Conservation (phyloP, 2,329 filamentous ascomycete species). For the Fonsecaea multimorphosa region DNA sequence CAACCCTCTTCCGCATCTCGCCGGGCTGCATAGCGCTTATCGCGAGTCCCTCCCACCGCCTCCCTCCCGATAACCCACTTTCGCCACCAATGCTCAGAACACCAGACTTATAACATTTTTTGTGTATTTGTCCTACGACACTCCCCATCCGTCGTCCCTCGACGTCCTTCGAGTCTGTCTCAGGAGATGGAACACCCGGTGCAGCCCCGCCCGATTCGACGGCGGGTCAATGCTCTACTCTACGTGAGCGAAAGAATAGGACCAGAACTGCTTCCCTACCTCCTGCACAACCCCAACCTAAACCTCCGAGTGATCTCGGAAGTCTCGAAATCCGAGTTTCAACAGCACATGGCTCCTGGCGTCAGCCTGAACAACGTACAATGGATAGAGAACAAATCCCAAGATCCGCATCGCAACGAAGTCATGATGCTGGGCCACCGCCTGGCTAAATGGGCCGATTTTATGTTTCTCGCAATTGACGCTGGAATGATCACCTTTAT, state of each 20-base stretch:
- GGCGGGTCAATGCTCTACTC: constrained; percentile 37
- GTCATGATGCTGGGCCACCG: constrained; percentile 50
- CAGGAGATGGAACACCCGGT: constrained; percentile 20
- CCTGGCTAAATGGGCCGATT: constrained; percentile 84
- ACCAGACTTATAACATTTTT: neutral
- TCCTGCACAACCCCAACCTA: constrained; percentile 37
- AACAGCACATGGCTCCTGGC: constrained; percentile 30
- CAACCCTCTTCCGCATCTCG: neutral
- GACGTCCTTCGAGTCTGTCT: neutral
- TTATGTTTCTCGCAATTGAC: constrained; percentile 84
- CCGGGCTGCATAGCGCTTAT: neutral
- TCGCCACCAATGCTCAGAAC: constrained; percentile 1
- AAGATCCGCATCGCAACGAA: constrained; percentile 38
- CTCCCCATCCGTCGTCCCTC: too few relatives aligned
- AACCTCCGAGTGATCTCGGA: constrained; percentile 39
- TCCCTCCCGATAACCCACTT: neutral
- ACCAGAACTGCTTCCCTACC: constrained; percentile 38
- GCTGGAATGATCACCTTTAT: constrained; percentile 85
- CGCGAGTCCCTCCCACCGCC: constrained; percentile 3
- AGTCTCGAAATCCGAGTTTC: constrained; percentile 34
- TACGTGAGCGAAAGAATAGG: constrained; percentile 38
- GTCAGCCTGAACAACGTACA: constrained; percentile 32
- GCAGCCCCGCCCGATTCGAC: constrained; percentile 24
- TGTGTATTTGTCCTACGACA: neutral
- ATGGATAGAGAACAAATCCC: constrained; percentile 38